Evolutionary conservation across 129 eudicot species (phyloP).

Genomic region (Erigeron canadensis): DNA sequence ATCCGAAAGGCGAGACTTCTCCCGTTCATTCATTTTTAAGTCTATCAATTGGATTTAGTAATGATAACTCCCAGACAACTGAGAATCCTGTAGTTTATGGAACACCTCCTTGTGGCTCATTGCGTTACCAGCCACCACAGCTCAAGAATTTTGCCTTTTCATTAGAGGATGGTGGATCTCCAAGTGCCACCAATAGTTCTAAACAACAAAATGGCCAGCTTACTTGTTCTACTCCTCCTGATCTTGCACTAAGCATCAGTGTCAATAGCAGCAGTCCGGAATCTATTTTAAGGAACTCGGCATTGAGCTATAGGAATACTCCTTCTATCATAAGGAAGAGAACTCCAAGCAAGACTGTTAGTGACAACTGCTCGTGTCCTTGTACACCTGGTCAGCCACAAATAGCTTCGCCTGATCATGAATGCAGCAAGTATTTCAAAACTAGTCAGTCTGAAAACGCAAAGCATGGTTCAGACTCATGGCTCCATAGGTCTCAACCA

Average conservation of each 20-base stretch:
- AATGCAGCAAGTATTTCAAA: constrained; percentile 28
- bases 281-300: constrained; percentile 71
- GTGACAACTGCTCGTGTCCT: constrained; percentile 5
- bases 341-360: constrained; percentile 37
- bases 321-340: constrained; percentile 78
- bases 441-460: constrained; percentile 22
- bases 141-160: constrained; percentile 26
- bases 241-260: constrained; percentile 40
- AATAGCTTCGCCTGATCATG: constrained; percentile 5
- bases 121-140: constrained; percentile 47
- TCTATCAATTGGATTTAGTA: constrained; percentile 41
- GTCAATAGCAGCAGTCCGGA: constrained; percentile 53
- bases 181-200: constrained; percentile 20
- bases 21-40: constrained; percentile 51
- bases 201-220: constrained; percentile 25
- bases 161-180: constrained; percentile 22
- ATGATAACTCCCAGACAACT: constrained; percentile 26
- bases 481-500: constrained; percentile 36
- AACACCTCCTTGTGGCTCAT: constrained; percentile 39
- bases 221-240: constrained; percentile 44
- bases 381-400: constrained; percentile 23
- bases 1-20: constrained; percentile 30
- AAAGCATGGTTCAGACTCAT: constrained; percentile 29
- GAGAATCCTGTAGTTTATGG: constrained; percentile 34
- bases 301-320: constrained; percentile 64